A percentile compares a stretch with the other conserved stretches of the same genome.
Evolutionary conservation across 306 rosid genomes (phyloP).

Genomic region (Cicer judaicum): DNA sequence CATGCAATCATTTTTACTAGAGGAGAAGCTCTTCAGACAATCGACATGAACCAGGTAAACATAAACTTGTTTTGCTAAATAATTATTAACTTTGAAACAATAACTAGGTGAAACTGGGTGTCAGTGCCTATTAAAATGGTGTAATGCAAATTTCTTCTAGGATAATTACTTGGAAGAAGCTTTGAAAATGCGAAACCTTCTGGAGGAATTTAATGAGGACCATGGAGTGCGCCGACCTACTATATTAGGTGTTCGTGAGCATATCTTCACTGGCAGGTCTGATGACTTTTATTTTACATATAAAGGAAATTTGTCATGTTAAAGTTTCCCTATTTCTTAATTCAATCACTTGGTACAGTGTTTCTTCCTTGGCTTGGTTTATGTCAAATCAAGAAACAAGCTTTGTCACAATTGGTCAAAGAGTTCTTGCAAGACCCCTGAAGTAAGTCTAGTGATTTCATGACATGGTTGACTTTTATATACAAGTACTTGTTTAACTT

Average conservation of each 20-base stretch:
- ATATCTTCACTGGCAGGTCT: constrained; percentile 96
- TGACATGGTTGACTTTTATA: constrained; percentile 23
- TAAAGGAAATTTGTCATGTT: constrained; percentile 32
- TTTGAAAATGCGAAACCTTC: constrained; percentile 94
- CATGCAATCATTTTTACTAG: constrained; percentile 92
- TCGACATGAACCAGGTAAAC: constrained; percentile 96
- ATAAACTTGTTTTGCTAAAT: constrained; percentile 3
- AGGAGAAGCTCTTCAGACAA: constrained; percentile 98
- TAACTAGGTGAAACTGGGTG: constrained; percentile 25
- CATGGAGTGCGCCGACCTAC: constrained; percentile 97
- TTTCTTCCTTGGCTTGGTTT: constrained; percentile 98
- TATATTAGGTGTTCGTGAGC: constrained; percentile 97
- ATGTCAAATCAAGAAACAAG: constrained; percentile 99
- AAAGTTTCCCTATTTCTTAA: constrained; percentile 9
- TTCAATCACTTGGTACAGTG: constrained; percentile 63
- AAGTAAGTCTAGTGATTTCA: constrained; percentile 64
- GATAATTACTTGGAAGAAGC: constrained; percentile 99
- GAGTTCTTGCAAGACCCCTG: constrained; percentile 97
- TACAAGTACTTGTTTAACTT: constrained; percentile 23
- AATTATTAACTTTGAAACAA: constrained; percentile 33
- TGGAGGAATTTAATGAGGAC: constrained; percentile 94
- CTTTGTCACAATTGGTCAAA: constrained; percentile 95
- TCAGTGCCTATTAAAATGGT: constrained; percentile 46
- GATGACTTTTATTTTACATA: constrained; percentile 43
- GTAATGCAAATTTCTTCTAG: constrained; percentile 54